phyloP scores from a whole-genome alignment of 1,139 yeast species.

The Candida tetrigidarum region DNA sequence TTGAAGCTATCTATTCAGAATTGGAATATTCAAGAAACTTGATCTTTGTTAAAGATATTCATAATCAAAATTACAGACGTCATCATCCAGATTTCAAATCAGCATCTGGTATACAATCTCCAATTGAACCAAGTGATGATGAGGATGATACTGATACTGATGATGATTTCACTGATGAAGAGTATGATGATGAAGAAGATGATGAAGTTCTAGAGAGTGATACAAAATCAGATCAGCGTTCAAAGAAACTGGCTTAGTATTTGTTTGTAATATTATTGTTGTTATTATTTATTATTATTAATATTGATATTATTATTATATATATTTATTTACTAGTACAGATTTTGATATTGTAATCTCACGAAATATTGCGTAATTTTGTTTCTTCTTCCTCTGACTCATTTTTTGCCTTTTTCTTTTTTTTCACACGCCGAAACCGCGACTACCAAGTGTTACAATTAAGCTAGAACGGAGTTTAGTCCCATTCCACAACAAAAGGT shows the following conservation, averaged over 20 bases:
- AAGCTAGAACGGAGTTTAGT: not conserved
- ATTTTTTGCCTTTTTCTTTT: too few relatives aligned
- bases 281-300: too few relatives aligned
- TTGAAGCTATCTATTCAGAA: constrained; percentile 75
- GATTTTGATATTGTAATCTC: not conserved
- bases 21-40: constrained; percentile 73
- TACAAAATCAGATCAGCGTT: not conserved
- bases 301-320: too few relatives aligned
- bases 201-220: constrained; percentile 14
- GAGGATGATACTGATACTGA: constrained; percentile 23
- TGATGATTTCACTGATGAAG: constrained; percentile 20
- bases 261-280: too few relatives aligned
- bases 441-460: not conserved
- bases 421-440: not conserved
- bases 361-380: constrained; percentile 10
- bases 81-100: constrained; percentile 24
- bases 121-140: constrained; percentile 21
- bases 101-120: constrained; percentile 33
- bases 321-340: not conserved
- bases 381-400: constrained; percentile 8
- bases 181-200: constrained; percentile 19
- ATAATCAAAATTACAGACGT: constrained; percentile 26
- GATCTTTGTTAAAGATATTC: constrained; percentile 28
- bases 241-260: not conserved
- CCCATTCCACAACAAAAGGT: not conserved